These are phyloP conservation scores for Saccharum hybrid DNA, from an alignment of 202 grass and related monocot species.

Conservation along the genomic window DNA sequence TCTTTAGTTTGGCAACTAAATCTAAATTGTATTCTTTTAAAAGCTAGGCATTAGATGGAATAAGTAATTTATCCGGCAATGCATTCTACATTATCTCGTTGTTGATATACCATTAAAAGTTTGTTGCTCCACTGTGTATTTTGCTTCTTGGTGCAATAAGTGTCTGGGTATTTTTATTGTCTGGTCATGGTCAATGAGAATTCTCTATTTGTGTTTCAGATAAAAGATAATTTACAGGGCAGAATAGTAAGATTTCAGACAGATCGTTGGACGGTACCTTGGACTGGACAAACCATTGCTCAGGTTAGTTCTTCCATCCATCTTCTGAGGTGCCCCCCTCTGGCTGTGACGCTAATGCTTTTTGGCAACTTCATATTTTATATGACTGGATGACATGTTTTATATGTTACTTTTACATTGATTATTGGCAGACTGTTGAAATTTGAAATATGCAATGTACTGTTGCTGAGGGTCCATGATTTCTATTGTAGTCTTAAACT, in stretches of 20 bases:
- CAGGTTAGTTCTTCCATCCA: slow-evolving; percentile 62
- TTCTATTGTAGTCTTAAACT: not conserved
- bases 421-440: not conserved
- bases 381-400: not conserved
- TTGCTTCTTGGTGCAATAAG: slow-evolving; percentile 1
- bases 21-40: not conserved
- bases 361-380: not conserved
- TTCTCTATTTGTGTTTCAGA: slow-evolving; percentile 45
- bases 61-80: not conserved
- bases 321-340: not conserved
- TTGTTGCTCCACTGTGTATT: not conserved
- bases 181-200: slow-evolving; percentile 10
- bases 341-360: slow-evolving; percentile 19
- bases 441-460: slow-evolving; percentile 12
- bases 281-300: slow-evolving; percentile 85
- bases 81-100: slow-evolving; percentile 10
- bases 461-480: not conserved
- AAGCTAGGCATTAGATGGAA: not conserved
- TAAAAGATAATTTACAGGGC: slow-evolving; percentile 52
- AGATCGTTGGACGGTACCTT: slow-evolving; percentile 77
- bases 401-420: slow-evolving; percentile 1
- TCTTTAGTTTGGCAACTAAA: slow-evolving; percentile 10
- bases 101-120: slow-evolving; percentile 5
- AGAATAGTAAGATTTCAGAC: slow-evolving; percentile 59
- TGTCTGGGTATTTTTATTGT: not conserved